Evolutionary conservation across 169 alveolate genomes (phyloP), one percentile per base, ranked within the genome.

Genomic region (Plasmodium vivax): DNA sequence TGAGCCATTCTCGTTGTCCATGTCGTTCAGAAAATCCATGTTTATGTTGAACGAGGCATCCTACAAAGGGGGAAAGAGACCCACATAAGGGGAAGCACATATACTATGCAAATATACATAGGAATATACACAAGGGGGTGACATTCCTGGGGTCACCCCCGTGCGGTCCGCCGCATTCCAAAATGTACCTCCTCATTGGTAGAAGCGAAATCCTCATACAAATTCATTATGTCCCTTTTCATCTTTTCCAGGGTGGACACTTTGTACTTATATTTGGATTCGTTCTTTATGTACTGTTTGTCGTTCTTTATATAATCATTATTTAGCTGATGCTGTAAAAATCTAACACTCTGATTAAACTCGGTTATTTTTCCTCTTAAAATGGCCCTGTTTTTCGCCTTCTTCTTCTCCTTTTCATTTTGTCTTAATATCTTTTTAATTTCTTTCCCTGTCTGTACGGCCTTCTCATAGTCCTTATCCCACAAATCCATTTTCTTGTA

Each of bases 251-350:
- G 38, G n/a, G 75, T 16, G 23, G 43, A n/a, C 56, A 88, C 68
- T 80, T 88, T 88, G 47, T 32, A 5, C 83, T 41, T 71, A 51
- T 88, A 88, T 47, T 74, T 77, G 32, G 82, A 10, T 88, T 79
- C 90, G 36, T 88, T 88, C 36, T 30, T 56, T 2, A 10, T 79
- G 73, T 79, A 88, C 41, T 14, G 45, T 38, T 79, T 88, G 47
- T 88, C 94, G 80, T 88, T 88, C 16, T 88, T 88, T 88, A 88
- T 88, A 36, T 88, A 88, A 62, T 88, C 91, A 88, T 88, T 88
- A 51, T 80, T 43, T 88, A 88, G 82, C 56, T 88, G 94, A 6
- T 88, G 94, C n/a, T 41, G 19, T 34, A 88, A 43, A 43, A 88
- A 88, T 80, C 73, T 88, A 14, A 88, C 30, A 41, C 32, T 88